Conservation (phyloP, 257 asterid genomes). For the Rubia yunnanensis region DNA sequence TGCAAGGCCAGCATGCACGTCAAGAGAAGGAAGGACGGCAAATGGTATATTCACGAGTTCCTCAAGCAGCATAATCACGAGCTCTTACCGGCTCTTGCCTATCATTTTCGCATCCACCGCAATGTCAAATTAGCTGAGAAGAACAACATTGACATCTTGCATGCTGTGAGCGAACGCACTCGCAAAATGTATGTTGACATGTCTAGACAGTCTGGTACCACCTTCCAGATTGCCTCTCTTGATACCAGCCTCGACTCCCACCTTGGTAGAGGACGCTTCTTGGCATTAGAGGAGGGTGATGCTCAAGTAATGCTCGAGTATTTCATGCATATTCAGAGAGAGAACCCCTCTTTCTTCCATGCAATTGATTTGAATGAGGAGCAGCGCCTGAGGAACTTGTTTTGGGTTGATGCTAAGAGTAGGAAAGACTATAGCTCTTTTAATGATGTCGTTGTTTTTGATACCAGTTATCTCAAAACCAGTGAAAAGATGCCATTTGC, state of each 20-base stretch:
- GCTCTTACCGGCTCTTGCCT: conserved; percentile 92
- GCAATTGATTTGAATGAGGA: conserved; percentile 84
- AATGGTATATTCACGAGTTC: conserved; percentile 89
- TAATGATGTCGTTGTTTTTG: conserved; percentile 68
- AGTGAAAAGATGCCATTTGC: conserved; percentile 82
- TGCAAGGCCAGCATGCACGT: conserved; percentile 99
- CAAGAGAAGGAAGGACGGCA: conserved; percentile 79
- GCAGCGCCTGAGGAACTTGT: conserved; percentile 75
- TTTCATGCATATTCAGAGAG: conserved; percentile 74
- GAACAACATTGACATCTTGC: conserved; percentile 79
- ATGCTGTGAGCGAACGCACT: conserved; percentile 90
- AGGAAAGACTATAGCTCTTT: conserved; percentile 75
- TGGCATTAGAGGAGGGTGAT: conserved; percentile 85
- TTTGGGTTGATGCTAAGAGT: conserved; percentile 89
- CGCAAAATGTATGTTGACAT: conserved; percentile 95
- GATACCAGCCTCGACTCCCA: conserved; percentile 45
- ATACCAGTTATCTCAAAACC: conserved; percentile 61
- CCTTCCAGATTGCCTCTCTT: conserved; percentile 23
- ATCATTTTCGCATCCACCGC: conserved; percentile 88
- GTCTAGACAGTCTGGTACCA: conserved; percentile 67
- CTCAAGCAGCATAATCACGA: conserved; percentile 91
- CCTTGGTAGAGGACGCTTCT: conserved; percentile 46
- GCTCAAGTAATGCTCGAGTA: conserved; percentile 70
- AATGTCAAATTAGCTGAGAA: conserved; percentile 81
- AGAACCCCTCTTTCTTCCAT: conserved; percentile 64